Percentiles rank a stretch among this genome's conserved stretches.
Evolutionary conservation across 305 asterid genomes (phyloP).

Genomic region (Rubia occidens): DNA sequence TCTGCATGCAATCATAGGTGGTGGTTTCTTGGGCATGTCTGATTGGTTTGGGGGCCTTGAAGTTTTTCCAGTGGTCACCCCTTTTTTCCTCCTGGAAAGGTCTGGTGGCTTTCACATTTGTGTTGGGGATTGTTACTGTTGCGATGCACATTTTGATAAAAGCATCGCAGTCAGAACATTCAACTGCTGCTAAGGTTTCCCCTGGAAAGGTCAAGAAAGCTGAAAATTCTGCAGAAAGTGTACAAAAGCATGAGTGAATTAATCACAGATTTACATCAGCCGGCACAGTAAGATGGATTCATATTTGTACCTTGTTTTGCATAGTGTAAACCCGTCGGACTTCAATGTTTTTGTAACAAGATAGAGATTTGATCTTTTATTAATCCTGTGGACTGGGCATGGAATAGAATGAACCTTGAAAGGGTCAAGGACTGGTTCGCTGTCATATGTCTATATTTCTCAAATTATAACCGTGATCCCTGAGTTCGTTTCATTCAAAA

Average conservation of each 20-base stretch:
- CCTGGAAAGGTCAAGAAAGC: conserved; percentile 35
- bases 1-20: conserved; percentile 45
- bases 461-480: too few species aligned
- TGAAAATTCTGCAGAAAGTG: conserved; percentile 21
- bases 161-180: conserved; percentile 71
- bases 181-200: conserved; percentile 57
- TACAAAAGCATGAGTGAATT: conserved; percentile 27
- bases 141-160: conserved; percentile 86
- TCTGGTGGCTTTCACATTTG: conserved; percentile 35
- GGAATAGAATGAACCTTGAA: neutral
- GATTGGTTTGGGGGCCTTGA: conserved; percentile 42
- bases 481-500: too few species aligned
- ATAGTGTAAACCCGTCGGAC: neutral
- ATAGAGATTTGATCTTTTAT: neutral
- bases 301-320: neutral
- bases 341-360: neutral
- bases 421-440: neutral
- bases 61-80: conserved; percentile 46
- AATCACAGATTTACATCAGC: neutral
- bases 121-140: conserved; percentile 45
- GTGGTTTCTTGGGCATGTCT: conserved; percentile 62
- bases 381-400: neutral
- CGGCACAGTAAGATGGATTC: neutral
- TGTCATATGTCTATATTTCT: too few species aligned
- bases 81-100: conserved; percentile 82